phyloP scores from a whole-genome alignment of 345 rosid species.

The Camelina laxa region DNA sequence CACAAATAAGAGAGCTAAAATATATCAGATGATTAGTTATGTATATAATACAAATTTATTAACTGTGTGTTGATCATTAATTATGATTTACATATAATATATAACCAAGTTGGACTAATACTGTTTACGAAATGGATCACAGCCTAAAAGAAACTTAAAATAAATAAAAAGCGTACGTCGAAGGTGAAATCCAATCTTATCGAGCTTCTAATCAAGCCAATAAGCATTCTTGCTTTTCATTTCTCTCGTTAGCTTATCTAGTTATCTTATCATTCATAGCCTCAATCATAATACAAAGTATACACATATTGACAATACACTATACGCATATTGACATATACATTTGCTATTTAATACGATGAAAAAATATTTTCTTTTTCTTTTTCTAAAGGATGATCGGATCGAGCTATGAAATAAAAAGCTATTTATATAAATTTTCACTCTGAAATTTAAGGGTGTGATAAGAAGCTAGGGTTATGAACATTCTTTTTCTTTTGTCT shows the following conservation, averaged over 20 bases:
- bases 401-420: neutral
- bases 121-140: slow-evolving; percentile 36
- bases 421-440: neutral
- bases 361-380: neutral
- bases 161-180: slow-evolving; percentile 24
- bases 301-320: neutral
- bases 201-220: slow-evolving; percentile 43
- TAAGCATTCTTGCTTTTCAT: slow-evolving; percentile 45
- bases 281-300: slow-evolving; percentile 13
- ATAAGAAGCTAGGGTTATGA: too few species aligned
- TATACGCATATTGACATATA: neutral
- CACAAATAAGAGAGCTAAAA: neutral
- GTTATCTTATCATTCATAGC: slow-evolving; percentile 39
- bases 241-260: slow-evolving; percentile 37
- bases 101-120: slow-evolving; percentile 32
- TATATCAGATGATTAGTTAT: neutral
- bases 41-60: neutral
- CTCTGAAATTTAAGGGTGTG: too few species aligned
- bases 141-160: slow-evolving; percentile 35
- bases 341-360: neutral
- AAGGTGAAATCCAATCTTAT: slow-evolving; percentile 37
- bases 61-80: neutral
- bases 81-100: neutral
- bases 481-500: too few species aligned
- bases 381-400: neutral